Evolutionary conservation across 192 early-diverging fungal genomes (phyloP).

Genomic region (Dissophora globulifera): DNA sequence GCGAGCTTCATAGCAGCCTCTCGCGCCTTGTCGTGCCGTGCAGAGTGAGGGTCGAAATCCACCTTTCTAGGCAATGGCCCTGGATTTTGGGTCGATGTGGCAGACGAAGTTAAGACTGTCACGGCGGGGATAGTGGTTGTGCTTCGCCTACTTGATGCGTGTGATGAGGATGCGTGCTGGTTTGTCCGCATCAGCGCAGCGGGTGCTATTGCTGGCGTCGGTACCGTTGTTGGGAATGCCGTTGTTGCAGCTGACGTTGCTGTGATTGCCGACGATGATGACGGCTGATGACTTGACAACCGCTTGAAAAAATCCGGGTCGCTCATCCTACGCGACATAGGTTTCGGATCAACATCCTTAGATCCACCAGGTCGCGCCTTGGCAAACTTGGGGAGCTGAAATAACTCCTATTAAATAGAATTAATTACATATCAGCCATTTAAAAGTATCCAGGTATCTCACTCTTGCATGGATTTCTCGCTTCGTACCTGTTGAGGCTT

Average conservation of each 20-base stretch:
- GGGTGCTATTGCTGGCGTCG: too few species aligned
- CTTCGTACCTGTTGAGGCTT: neutral
- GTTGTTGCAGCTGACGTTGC: too few species aligned
- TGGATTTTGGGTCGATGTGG: too few species aligned
- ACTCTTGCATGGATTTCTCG: too few species aligned
- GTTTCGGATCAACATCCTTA: neutral
- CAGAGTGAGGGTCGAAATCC: constrained; percentile 3
- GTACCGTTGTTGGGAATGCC: too few species aligned
- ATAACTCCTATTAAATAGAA: neutral
- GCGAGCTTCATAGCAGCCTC: neutral
- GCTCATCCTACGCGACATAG: neutral
- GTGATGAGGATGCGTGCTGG: too few species aligned
- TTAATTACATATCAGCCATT: too few species aligned
- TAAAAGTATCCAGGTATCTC: too few species aligned
- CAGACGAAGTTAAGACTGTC: too few species aligned
- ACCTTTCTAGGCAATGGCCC: neutral
- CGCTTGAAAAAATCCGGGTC: constrained; percentile 3
- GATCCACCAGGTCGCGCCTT: neutral
- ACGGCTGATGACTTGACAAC: neutral
- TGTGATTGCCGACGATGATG: neutral
- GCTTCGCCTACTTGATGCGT: too few species aligned
- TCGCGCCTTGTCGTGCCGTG: constrained; percentile 9
- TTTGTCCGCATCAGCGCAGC: too few species aligned
- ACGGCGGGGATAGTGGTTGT: too few species aligned
- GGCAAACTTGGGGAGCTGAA: constrained; percentile 10